Conservation (phyloP, 345 rosid species). For the Acer campestre region DNA sequence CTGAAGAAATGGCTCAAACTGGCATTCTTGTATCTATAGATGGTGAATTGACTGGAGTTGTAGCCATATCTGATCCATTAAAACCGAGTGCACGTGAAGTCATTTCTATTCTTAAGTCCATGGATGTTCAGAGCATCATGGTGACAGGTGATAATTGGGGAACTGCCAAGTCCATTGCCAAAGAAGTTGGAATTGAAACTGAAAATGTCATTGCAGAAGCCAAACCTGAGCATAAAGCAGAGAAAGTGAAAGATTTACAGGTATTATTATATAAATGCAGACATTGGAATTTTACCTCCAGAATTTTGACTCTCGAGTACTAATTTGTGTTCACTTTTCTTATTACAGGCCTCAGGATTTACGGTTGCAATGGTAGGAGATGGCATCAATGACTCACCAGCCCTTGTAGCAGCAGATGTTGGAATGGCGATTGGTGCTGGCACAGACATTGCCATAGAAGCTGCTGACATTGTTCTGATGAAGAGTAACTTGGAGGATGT, state of each 20-base stretch:
- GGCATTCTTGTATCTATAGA: slow-evolving; percentile 78
- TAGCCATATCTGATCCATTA: slow-evolving; percentile 84
- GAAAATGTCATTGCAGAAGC: slow-evolving; percentile 83
- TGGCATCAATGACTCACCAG: slow-evolving; percentile 97
- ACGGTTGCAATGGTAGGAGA: slow-evolving; percentile 96
- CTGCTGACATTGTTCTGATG: slow-evolving; percentile 94
- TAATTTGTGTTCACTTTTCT: background rate
- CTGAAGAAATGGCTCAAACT: slow-evolving; percentile 80
- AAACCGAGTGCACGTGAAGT: slow-evolving; percentile 74
- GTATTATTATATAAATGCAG: slow-evolving; percentile 36
- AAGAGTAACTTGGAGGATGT: slow-evolving; percentile 94
- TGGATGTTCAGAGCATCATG: slow-evolving; percentile 81
- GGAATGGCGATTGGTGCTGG: slow-evolving; percentile 99
- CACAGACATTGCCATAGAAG: slow-evolving; percentile 94
- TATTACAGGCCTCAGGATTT: slow-evolving; percentile 58
- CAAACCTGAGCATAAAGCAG: slow-evolving; percentile 92
- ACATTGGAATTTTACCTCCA: background rate
- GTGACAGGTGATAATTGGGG: slow-evolving; percentile 99
- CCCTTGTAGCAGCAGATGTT: slow-evolving; percentile 90
- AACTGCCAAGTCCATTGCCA: slow-evolving; percentile 84
- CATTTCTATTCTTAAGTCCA: slow-evolving; percentile 74
- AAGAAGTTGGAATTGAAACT: slow-evolving; percentile 75
- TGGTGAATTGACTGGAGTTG: slow-evolving; percentile 57
- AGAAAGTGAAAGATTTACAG: slow-evolving; percentile 85
- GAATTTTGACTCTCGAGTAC: background rate